Conservation (phyloP, 169 alveolate species). For the Plasmodium knowlesi region DNA sequence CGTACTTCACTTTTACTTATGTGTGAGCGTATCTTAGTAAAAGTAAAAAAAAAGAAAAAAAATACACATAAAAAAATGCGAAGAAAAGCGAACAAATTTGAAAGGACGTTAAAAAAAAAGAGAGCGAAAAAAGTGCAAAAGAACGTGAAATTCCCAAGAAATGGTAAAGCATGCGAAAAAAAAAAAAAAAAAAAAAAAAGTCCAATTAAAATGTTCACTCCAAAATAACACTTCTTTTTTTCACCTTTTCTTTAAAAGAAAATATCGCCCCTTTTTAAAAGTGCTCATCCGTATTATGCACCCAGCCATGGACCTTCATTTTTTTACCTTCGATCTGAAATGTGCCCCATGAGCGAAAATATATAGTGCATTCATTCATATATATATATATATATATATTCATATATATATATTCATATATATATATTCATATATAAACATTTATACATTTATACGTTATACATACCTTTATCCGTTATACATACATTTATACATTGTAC, state of each 20-base stretch:
- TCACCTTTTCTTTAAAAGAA: not conserved
- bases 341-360: not conserved
- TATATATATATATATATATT: too few species aligned
- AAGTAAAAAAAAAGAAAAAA: not conserved
- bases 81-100: not conserved
- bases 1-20: not conserved
- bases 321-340: conserved; percentile 1
- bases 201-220: not conserved
- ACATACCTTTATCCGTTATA: too few species aligned
- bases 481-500: not conserved
- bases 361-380: not conserved
- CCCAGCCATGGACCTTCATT: not conserved
- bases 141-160: not conserved
- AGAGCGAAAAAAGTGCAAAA: not conserved
- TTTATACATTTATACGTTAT: not conserved
- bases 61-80: not conserved
- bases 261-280: not conserved
- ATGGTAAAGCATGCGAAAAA: not conserved
- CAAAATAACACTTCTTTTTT: not conserved
- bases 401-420: too few species aligned
- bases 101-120: not conserved
- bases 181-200: not conserved
- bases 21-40: not conserved
- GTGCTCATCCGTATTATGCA: not conserved
- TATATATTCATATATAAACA: too few species aligned